These are phyloP conservation scores for Cudoniella acicularis DNA, from an alignment of 495 filamentous ascomycete genomes.

Conservation along the genomic window DNA sequence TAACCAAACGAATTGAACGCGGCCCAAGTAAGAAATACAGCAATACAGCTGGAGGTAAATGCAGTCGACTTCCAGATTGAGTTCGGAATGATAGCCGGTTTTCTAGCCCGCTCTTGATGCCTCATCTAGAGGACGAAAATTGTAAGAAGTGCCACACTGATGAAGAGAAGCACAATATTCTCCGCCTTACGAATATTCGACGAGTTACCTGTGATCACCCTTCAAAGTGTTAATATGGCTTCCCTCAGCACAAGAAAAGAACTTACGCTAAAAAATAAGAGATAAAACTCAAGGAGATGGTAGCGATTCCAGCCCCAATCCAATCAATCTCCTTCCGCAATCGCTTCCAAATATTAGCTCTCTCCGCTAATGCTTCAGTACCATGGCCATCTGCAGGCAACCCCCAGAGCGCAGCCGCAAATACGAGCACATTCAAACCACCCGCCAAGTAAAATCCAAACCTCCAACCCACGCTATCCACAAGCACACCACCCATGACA, in stretches of 20 bases:
- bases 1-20: constrained; percentile 45
- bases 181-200: constrained; percentile 28
- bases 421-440: constrained; percentile 14
- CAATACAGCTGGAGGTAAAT: constrained; percentile 47
- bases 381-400: constrained; percentile 26
- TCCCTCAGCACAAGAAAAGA: too few species aligned
- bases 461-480: constrained; percentile 41
- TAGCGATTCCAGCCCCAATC: constrained; percentile 42
- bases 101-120: constrained; percentile 33
- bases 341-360: too few species aligned
- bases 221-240: too few species aligned
- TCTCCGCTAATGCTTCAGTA: background rate
- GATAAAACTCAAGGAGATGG: constrained; percentile 36
- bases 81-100: constrained; percentile 52
- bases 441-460: constrained; percentile 44
- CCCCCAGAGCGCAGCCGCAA: constrained; percentile 24
- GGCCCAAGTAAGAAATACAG: constrained; percentile 46
- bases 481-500: constrained; percentile 50
- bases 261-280: constrained; percentile 44
- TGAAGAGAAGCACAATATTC: constrained; percentile 40
- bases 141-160: constrained; percentile 36
- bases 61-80: constrained; percentile 46
- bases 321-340: constrained; percentile 42
- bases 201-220: constrained; percentile 3
- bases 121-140: constrained; percentile 46